phyloP scores from a whole-genome alignment of 2,329 filamentous ascomycete species.

The Claviceps sp. region DNA sequence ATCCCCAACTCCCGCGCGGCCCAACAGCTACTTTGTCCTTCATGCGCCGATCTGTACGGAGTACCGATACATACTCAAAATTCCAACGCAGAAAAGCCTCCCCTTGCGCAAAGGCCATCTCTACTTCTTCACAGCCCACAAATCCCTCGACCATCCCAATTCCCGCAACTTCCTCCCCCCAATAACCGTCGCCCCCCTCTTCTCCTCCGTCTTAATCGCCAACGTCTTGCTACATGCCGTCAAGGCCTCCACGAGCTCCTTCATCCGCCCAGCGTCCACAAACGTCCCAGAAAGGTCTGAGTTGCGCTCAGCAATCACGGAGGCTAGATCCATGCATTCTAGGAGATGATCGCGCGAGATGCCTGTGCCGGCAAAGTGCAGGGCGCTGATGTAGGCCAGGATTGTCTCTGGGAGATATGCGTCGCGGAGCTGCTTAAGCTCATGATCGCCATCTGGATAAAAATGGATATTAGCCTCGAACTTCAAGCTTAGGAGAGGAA shows the following conservation, averaged over 20 bases:
- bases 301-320: conserved; percentile 56
- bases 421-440: conserved; percentile 53
- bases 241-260: conserved; percentile 63
- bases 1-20: too few species aligned
- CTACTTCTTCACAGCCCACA: conserved; percentile 41
- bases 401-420: conserved; percentile 77
- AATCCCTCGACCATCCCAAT: conserved; percentile 48
- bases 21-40: too few species aligned
- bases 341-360: conserved; percentile 65
- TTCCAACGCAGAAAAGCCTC: not conserved
- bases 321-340: conserved; percentile 77
- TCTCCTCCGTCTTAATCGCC: conserved; percentile 41
- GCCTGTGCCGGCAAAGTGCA: conserved; percentile 66
- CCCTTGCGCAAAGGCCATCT: too few species aligned
- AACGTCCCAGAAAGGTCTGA: conserved; percentile 55
- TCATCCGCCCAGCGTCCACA: conserved; percentile 51
- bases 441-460: conserved; percentile 34
- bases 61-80: too few species aligned
- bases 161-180: conserved; percentile 47
- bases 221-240: conserved; percentile 65
- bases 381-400: conserved; percentile 66
- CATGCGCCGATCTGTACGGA: too few species aligned
- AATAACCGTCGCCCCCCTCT: conserved; percentile 31
- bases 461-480: not conserved
- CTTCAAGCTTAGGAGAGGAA: not conserved